phyloP scores from a whole-genome alignment of 345 rosid species.

The Citrus medica region DNA sequence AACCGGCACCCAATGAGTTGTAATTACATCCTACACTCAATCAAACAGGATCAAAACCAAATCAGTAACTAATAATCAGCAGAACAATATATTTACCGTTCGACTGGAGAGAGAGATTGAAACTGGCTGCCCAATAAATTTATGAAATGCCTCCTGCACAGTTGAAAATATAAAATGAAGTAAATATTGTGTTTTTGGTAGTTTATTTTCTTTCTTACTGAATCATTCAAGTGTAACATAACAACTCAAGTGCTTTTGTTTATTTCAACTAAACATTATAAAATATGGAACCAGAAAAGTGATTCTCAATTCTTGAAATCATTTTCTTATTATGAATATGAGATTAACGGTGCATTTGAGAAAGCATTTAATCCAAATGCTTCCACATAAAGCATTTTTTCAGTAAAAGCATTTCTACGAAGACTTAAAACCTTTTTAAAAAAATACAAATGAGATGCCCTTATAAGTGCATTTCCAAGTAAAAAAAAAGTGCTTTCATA shows the following conservation, averaged over 20 bases:
- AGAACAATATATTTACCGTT: constrained; percentile 50
- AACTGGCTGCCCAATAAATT: constrained; percentile 88
- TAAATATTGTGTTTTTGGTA: background rate
- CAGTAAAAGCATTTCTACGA: background rate
- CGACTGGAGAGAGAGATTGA: constrained; percentile 73
- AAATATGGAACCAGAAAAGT: background rate
- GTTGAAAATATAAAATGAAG: background rate
- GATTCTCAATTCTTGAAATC: background rate
- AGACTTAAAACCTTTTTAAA: background rate
- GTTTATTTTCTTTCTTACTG: background rate
- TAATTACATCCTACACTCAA: background rate
- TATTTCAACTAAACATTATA: background rate
- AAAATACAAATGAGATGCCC: too few relatives aligned
- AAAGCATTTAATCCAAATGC: background rate
- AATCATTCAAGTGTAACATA: background rate
- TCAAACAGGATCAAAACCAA: background rate
- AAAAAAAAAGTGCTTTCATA: too few relatives aligned
- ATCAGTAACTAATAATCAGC: constrained; percentile 7
- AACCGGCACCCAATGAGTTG: background rate
- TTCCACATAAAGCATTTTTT: background rate
- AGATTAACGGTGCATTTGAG: background rate
- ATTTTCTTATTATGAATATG: background rate
- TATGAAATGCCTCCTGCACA: constrained; percentile 74
- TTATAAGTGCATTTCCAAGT: too few relatives aligned
- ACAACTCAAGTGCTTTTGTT: background rate